phyloP scores from a whole-genome alignment of 148 eudicot species.

The Polygonum maritimum region DNA sequence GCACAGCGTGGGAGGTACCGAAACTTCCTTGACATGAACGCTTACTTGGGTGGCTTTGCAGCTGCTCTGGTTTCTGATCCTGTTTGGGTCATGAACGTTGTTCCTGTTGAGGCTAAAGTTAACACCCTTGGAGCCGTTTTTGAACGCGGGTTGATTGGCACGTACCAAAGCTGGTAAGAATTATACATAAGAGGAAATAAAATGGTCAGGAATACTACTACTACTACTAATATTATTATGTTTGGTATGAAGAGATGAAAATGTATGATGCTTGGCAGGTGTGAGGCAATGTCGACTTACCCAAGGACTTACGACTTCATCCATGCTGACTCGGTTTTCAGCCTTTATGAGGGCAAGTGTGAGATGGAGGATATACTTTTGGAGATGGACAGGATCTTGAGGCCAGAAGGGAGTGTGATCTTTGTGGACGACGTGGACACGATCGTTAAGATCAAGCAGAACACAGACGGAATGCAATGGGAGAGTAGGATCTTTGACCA shows the following conservation, averaged over 20 bases:
- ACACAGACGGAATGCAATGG: slow-evolving; percentile 55
- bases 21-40: slow-evolving; percentile 83
- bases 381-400: slow-evolving; percentile 75
- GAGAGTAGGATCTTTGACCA: slow-evolving; percentile 47
- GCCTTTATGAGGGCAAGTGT: slow-evolving; percentile 73
- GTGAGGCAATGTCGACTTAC: slow-evolving; percentile 96
- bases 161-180: slow-evolving; percentile 81
- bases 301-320: slow-evolving; percentile 86
- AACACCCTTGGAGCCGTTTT: slow-evolving; percentile 70
- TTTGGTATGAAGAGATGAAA: not conserved
- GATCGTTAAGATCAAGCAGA: slow-evolving; percentile 38
- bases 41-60: slow-evolving; percentile 88
- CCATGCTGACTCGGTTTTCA: slow-evolving; percentile 68
- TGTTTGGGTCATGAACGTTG: slow-evolving; percentile 88
- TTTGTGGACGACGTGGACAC: slow-evolving; percentile 69
- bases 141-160: slow-evolving; percentile 83
- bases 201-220: not conserved
- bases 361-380: slow-evolving; percentile 53
- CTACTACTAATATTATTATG: not conserved
- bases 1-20: slow-evolving; percentile 68
- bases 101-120: slow-evolving; percentile 57
- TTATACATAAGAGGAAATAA: not conserved
- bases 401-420: slow-evolving; percentile 72
- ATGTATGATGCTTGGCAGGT: slow-evolving; percentile 30
- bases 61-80: slow-evolving; percentile 69